Conservation (phyloP, 108 stramenopile species). For the Asterionellopsis glacialis region DNA sequence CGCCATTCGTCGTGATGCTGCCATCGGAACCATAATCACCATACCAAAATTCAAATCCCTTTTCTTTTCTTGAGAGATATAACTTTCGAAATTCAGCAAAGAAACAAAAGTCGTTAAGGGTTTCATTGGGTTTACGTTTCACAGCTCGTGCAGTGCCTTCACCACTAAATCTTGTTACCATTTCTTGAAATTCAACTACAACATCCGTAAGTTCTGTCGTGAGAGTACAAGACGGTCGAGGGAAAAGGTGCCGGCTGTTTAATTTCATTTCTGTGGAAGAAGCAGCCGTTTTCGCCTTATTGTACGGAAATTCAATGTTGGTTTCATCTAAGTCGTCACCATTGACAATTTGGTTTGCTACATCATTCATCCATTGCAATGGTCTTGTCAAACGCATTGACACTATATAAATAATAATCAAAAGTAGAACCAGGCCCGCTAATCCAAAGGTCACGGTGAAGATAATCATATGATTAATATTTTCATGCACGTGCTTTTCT, state of each 20-base stretch:
- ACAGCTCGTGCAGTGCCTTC: conserved; percentile 20
- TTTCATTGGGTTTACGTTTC: conserved; percentile 9
- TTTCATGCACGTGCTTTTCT: conserved; percentile 16
- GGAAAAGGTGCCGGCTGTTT: too few species aligned
- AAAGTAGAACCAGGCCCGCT: conserved; percentile 22
- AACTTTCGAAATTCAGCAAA: conserved; percentile 18
- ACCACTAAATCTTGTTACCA: conserved; percentile 26
- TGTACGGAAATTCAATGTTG: conserved; percentile 3
- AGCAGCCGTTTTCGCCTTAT: neutral
- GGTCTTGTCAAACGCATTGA: conserved; percentile 35
- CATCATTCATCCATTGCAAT: conserved; percentile 43
- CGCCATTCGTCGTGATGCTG: too few species aligned
- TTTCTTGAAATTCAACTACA: conserved; percentile 24
- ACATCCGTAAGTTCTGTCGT: conserved; percentile 45
- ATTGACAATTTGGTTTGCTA: conserved; percentile 32
- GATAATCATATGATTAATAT: conserved; percentile 18
- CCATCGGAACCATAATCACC: too few species aligned
- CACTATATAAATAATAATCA: conserved; percentile 25
- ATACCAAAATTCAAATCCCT: too few species aligned
- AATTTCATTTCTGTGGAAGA: neutral
- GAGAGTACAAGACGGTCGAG: conserved; percentile 14
- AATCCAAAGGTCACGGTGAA: conserved; percentile 23
- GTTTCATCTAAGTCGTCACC: conserved; percentile 12
- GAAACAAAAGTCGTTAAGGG: conserved; percentile 13
- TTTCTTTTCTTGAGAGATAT: too few species aligned